Base-by-base conservation (phyloP, 2,329 filamentous ascomycete species). In the Fusarium hostae region DNA sequence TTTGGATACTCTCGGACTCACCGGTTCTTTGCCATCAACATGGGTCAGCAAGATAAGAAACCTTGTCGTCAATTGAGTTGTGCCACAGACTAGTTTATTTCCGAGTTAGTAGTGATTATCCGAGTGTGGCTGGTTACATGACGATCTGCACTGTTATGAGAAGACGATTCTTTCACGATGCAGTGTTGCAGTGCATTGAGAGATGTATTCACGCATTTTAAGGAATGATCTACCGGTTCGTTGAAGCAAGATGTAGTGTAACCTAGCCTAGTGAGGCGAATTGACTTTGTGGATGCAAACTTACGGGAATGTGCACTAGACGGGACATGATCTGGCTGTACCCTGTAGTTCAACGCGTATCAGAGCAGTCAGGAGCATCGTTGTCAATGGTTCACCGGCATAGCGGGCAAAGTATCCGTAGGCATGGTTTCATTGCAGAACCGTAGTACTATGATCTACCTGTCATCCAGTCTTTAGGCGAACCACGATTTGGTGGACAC, bases 41-140 rank as follows among this genome's bases (percentile, higher is more conserved):
- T 48, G 65, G 65, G 50, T 68, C 24, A 45, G 32, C n/a, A 18
- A 34, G 65, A 68, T 68, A 68, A 68, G 64, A 63, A 39, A 63
- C 63, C 48, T 63, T 63, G 56, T 48, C 22, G 2, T 28, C 20
- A 34, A 63, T 51, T 68, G 43, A 68, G 37, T 58, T 67, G 64
- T 68, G 64, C 58, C 64, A 63, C 50, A 45, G n/a, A 16, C n/a
- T 32, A 43, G 45, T 43, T 40, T n/a, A 26, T 57, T 34, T 39
- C 63, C 43, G 26, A 26, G 28, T 57, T 26, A 15, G 57, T 41
- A 20, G 18, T 37, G 24, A n/a, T 24, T 47, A 32, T 41, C 55
- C 64, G 26, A 50, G 24, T 44, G 55, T 67, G 63, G 55, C 63
- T 47, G 16, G 26, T 28, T 24, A 20, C 32, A 28, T 12, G 57